Evolutionary conservation across 352 stramenopile species (phyloP).

Genomic region (Phytophthora ohioensis): DNA sequence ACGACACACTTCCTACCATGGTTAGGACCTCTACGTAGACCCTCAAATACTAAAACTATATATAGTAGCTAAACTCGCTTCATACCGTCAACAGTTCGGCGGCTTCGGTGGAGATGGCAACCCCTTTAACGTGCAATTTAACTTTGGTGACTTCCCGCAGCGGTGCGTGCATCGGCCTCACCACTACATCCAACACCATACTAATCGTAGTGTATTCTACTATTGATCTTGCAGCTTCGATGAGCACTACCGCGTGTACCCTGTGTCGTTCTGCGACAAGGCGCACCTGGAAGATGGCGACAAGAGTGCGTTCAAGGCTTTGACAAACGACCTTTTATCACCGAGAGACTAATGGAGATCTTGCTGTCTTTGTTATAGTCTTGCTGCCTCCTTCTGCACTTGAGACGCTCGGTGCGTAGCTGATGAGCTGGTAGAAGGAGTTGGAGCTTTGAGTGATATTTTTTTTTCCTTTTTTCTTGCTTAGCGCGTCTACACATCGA

Average conservation of each 20-base stretch:
- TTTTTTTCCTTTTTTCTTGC: constrained; percentile 20
- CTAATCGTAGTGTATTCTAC: background rate
- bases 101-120: constrained; percentile 79
- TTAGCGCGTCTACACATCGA: constrained; percentile 94
- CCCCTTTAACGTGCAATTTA: constrained; percentile 86
- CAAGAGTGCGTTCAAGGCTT: constrained; percentile 71
- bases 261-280: constrained; percentile 90
- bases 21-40: background rate
- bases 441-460: background rate
- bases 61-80: constrained; percentile 3
- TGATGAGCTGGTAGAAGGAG: background rate
- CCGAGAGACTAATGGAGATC: constrained; percentile 9
- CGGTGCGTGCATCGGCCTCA: constrained; percentile 41
- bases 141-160: constrained; percentile 77
- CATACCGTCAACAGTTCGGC: constrained; percentile 56
- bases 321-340: background rate
- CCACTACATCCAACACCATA: background rate
- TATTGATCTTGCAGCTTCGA: constrained; percentile 62
- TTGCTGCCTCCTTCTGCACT: constrained; percentile 97
- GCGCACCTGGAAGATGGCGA: constrained; percentile 89
- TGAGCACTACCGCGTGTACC: constrained; percentile 89
- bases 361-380: constrained; percentile 60
- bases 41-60: too few relatives aligned
- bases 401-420: constrained; percentile 91
- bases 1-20: constrained; percentile 10